These are phyloP conservation scores for Candida argentea DNA, from an alignment of 805 yeast species.

Conservation along the genomic window DNA sequence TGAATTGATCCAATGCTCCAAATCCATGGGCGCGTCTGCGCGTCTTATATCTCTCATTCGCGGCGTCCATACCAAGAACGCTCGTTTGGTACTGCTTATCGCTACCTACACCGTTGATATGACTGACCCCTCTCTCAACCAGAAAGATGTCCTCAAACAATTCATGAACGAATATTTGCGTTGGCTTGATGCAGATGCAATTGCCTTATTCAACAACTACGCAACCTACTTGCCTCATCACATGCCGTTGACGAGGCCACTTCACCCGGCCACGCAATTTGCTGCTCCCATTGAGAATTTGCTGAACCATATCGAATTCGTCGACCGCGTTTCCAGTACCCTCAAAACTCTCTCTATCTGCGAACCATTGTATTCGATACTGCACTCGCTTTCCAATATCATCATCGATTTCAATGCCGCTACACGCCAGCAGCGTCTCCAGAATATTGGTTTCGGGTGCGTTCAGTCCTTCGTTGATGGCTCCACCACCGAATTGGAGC, in stretches of 20 bases:
- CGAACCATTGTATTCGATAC: conserved; percentile 25
- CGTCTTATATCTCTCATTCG: conserved; percentile 24
- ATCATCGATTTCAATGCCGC: too few species aligned
- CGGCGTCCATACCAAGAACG: conserved; percentile 31
- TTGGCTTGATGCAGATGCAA: conserved; percentile 27
- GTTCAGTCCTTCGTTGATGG: conserved; percentile 8
- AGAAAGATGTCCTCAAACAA: conserved; percentile 20
- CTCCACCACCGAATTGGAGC: too few species aligned
- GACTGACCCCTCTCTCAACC: conserved; percentile 8
- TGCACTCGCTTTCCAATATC: too few species aligned
- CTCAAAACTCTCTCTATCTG: conserved; percentile 31
- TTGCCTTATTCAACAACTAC: conserved; percentile 26
- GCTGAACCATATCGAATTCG: conserved; percentile 18
- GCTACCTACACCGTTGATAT: conserved; percentile 8
- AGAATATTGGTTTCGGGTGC: too few species aligned
- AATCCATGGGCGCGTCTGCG: conserved; percentile 11
- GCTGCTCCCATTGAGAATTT: conserved; percentile 24
- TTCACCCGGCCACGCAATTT: conserved; percentile 8
- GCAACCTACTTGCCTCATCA: conserved; percentile 1
- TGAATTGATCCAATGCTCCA: conserved; percentile 22
- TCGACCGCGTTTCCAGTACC: conserved; percentile 10
- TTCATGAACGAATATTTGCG: conserved; percentile 28
- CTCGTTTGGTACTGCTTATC: conserved; percentile 15
- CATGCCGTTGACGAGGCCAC: conserved; percentile 6
- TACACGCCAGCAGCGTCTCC: conserved; percentile 7